Percentiles rank a stretch among this genome's conserved stretches.
phyloP scores from a whole-genome alignment of 1,284 basidiomycete genomes.

The Ceratobasidium theobromae region DNA sequence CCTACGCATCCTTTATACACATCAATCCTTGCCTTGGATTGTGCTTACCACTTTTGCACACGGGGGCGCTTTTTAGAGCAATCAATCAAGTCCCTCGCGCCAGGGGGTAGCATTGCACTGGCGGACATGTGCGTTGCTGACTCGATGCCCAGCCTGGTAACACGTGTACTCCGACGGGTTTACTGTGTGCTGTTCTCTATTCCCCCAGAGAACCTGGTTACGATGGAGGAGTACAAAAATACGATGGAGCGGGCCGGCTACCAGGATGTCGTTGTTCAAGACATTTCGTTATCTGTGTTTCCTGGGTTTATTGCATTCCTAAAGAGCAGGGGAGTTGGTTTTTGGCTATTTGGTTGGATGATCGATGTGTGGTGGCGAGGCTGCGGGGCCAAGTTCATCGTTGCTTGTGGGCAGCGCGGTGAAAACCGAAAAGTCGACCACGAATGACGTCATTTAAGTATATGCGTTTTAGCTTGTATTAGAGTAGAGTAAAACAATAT shows the following conservation, averaged over 20 bases:
- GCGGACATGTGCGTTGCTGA: conserved; percentile 61
- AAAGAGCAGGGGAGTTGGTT: conserved; percentile 47
- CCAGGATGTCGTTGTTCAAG: conserved; percentile 56
- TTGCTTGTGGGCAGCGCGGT: conserved; percentile 46
- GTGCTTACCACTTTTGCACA: conserved; percentile 68
- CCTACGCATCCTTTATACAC: conserved; percentile 39
- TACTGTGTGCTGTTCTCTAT: conserved; percentile 44
- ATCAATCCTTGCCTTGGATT: conserved; percentile 57
- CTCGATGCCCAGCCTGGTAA: conserved; percentile 37
- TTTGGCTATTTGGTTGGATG: conserved; percentile 50
- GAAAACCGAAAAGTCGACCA: neutral
- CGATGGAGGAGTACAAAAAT: conserved; percentile 50
- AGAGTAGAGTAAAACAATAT: too few species aligned
- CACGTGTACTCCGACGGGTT: conserved; percentile 11
- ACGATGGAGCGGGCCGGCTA: conserved; percentile 57
- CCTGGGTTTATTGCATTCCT: conserved; percentile 58
- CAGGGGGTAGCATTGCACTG: conserved; percentile 59
- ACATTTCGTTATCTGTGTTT: conserved; percentile 63
- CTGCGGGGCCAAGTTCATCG: conserved; percentile 56
- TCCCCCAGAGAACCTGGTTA: conserved; percentile 56
- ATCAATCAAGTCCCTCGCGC: conserved; percentile 49
- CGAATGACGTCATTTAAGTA: too few species aligned
- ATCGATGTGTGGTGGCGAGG: conserved; percentile 48
- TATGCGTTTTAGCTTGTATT: too few species aligned
- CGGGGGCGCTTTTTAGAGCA: conserved; percentile 54